phyloP scores from a whole-genome alignment of 2,329 filamentous ascomycete genomes.

The Dactylonectria macrodidyma region DNA sequence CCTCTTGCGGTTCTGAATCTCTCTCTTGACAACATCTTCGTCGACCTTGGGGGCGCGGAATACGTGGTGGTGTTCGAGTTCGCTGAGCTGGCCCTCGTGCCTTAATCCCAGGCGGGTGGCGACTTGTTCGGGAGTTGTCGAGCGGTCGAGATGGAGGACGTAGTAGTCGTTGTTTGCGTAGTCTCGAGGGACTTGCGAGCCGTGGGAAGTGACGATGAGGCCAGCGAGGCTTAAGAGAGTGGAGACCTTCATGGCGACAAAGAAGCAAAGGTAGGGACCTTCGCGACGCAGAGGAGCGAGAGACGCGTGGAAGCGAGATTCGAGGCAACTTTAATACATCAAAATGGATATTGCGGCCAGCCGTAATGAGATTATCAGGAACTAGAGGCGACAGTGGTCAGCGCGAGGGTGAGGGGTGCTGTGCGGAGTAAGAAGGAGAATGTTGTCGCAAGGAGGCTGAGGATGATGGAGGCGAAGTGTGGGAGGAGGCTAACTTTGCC shows the following conservation, averaged over 20 bases:
- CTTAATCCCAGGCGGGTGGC: constrained; percentile 81
- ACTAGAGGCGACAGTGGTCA: constrained; percentile 27
- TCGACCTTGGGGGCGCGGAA: constrained; percentile 81
- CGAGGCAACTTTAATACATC: constrained; percentile 43
- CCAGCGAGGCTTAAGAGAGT: constrained; percentile 68
- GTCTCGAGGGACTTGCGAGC: constrained; percentile 72
- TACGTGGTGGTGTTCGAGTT: constrained; percentile 85
- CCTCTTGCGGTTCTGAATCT: constrained; percentile 68
- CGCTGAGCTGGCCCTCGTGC: constrained; percentile 86
- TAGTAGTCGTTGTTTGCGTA: constrained; percentile 93
- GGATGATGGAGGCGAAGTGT: constrained; percentile 7
- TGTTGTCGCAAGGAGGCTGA: constrained; percentile 35
- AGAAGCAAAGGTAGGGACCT: constrained; percentile 24
- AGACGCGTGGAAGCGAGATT: constrained; percentile 31
- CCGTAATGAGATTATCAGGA: constrained; percentile 24
- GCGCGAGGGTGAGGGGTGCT: constrained; percentile 9
- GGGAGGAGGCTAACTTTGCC: constrained; percentile 1
- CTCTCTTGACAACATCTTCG: constrained; percentile 71
- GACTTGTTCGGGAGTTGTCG: constrained; percentile 76
- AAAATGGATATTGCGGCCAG: constrained; percentile 32
- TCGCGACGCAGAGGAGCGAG: constrained; percentile 40
- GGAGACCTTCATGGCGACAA: constrained; percentile 63
- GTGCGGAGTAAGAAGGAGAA: constrained; percentile 14
- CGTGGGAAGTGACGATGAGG: constrained; percentile 64
- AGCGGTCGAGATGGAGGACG: constrained; percentile 84